Conservation (phyloP, 306 rosid species). For the Ormosia emarginata region DNA sequence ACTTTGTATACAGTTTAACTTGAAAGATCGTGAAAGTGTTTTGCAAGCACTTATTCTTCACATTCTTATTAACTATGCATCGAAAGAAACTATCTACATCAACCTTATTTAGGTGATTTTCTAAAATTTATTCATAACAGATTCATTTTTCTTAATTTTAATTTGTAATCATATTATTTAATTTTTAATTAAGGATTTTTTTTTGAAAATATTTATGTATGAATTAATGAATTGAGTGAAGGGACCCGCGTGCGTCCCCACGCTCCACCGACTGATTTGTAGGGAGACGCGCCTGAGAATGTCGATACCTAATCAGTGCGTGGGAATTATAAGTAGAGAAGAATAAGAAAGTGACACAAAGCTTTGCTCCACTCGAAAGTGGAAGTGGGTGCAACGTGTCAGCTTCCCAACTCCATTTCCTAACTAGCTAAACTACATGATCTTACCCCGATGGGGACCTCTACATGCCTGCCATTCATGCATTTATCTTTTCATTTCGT, state of each 20-base stretch:
- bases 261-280: conserved; percentile 10
- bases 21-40: too few relatives aligned
- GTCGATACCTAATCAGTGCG: neutral
- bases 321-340: neutral
- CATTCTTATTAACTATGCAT: too few relatives aligned
- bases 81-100: too few relatives aligned
- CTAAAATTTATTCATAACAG: too few relatives aligned
- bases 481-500: neutral
- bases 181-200: too few relatives aligned
- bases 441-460: neutral
- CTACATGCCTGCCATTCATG: neutral
- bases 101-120: too few relatives aligned
- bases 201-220: too few relatives aligned
- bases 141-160: too few relatives aligned
- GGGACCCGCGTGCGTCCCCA: neutral
- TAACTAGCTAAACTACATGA: conserved; percentile 27
- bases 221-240: neutral
- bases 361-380: conserved; percentile 4
- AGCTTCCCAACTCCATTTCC: conserved; percentile 27
- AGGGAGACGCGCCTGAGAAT: neutral
- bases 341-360: neutral
- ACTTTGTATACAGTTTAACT: too few relatives aligned
- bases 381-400: conserved; percentile 37
- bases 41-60: too few relatives aligned
- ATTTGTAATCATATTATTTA: too few relatives aligned